phyloP scores from a whole-genome alignment of 495 filamentous ascomycete genomes.

The Venustampulla echinocandica region DNA sequence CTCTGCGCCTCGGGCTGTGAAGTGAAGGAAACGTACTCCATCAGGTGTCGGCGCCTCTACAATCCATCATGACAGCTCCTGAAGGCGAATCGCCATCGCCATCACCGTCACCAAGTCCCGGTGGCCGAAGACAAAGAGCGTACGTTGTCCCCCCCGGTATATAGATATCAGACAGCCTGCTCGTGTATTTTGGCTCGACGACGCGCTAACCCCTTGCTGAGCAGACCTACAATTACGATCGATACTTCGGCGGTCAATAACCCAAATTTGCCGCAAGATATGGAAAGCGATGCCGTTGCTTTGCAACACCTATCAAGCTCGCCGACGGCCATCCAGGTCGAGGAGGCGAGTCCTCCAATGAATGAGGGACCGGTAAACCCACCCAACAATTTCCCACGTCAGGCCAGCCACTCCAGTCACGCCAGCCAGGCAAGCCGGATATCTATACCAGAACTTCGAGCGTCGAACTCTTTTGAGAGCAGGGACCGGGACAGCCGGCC shows the following conservation, averaged over 20 bases:
- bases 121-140: slow-evolving; percentile 24
- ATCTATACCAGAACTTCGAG: slow-evolving; percentile 48
- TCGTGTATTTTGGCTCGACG: neutral
- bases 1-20: slow-evolving; percentile 21
- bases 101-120: slow-evolving; percentile 13
- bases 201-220: slow-evolving; percentile 10
- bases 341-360: slow-evolving; percentile 14
- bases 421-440: slow-evolving; percentile 18
- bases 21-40: slow-evolving; percentile 5
- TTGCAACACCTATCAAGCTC: slow-evolving; percentile 21
- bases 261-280: slow-evolving; percentile 18
- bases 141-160: slow-evolving; percentile 12
- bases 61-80: slow-evolving; percentile 10
- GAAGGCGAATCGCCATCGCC: slow-evolving; percentile 14
- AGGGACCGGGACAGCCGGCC: slow-evolving; percentile 70
- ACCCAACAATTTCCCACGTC: slow-evolving; percentile 14
- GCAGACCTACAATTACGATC: slow-evolving; percentile 62
- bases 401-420: slow-evolving; percentile 3
- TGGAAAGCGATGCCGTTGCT: slow-evolving; percentile 22
- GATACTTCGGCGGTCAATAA: slow-evolving; percentile 61
- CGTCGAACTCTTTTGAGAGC: slow-evolving; percentile 60
- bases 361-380: slow-evolving; percentile 11
- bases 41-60: neutral
- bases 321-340: slow-evolving; percentile 24
- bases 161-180: neutral